Evolutionary conservation across 768 basidiomycete genomes (phyloP), one percentile per base, ranked within the genome.

Genomic region (Lactarius psammicola): DNA sequence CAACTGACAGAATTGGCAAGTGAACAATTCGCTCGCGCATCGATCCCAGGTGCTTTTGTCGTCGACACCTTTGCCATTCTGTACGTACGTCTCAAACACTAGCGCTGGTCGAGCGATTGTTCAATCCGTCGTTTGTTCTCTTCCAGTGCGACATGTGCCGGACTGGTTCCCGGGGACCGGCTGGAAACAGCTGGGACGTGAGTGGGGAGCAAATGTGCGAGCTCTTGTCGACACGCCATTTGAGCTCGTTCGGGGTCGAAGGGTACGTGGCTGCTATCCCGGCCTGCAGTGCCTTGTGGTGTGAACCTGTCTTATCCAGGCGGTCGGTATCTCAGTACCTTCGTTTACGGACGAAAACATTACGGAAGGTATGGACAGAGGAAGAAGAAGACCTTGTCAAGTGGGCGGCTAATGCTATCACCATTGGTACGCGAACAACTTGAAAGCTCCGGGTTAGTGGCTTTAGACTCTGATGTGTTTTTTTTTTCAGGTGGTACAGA

Each of bases 151-250:
- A 33, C 68, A 70, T 62, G 54, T 75, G 1, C 78, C 78, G 4
- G 54, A 42, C 11, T 77, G 78, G 76, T 65, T 79, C 23, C 78
- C 78, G 0, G 76, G 76, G 2, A 69, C 75, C 0, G 68, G 55
- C 8, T 78, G 73, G 69, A 59, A 69, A 58, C 38, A 33, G 28
- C n/a, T 34, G 26, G 70, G 65, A 23, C 42, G 49, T 11, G 40
- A 42, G 26, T 68, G 59, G 46, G n/a, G 30, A 28, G 30, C 2
- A 17, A 62, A 49, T n/a, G 26, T 34, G 2, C 40, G 49, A 20
- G 36, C 20, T 11, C 40, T 62, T 42, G 55, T 53, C 42, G 38
- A 66, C 30, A 49, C 62, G 1, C 75, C 74, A 0, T 74, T 67
- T 34, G 28, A 71, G 11, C 64, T 34, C 33, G 65, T 65, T 20